A percentile compares a stretch with the other conserved stretches of the same genome.
phyloP scores from a whole-genome alignment of 306 rosid genomes.

The Clitoria ternatea region DNA sequence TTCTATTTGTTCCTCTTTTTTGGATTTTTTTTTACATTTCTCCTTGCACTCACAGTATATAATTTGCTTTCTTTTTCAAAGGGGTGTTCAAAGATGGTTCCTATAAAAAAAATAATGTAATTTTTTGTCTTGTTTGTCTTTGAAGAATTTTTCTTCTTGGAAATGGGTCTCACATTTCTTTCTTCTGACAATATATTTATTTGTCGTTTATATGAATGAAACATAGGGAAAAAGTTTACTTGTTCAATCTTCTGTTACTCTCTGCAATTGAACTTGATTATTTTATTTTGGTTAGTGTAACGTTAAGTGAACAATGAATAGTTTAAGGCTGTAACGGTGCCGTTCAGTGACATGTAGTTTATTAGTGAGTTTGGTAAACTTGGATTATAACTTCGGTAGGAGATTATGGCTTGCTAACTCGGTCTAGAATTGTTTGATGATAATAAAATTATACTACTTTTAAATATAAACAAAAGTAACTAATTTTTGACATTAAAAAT shows the following conservation, averaged over 20 bases:
- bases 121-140: conserved; percentile 19
- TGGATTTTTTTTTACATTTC: neutral
- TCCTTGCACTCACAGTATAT: conserved; percentile 21
- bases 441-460: too few relatives aligned
- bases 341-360: neutral
- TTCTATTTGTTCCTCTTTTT: neutral
- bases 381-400: too few relatives aligned
- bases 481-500: too few relatives aligned
- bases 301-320: neutral
- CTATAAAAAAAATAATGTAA: conserved; percentile 12
- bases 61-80: conserved; percentile 25
- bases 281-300: neutral
- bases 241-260: neutral
- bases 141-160: neutral
- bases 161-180: conserved; percentile 15
- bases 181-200: conserved; percentile 18
- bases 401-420: too few relatives aligned
- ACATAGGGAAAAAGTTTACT: neutral
- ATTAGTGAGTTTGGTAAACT: too few relatives aligned
- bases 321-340: neutral
- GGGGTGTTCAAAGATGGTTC: conserved; percentile 20
- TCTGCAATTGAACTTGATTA: neutral
- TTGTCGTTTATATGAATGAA: conserved; percentile 25
- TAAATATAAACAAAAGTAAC: too few relatives aligned
- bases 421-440: too few relatives aligned